These are phyloP conservation scores for Knoxia roxburghii DNA, from an alignment of 257 asterid genomes.

Conservation along the genomic window DNA sequence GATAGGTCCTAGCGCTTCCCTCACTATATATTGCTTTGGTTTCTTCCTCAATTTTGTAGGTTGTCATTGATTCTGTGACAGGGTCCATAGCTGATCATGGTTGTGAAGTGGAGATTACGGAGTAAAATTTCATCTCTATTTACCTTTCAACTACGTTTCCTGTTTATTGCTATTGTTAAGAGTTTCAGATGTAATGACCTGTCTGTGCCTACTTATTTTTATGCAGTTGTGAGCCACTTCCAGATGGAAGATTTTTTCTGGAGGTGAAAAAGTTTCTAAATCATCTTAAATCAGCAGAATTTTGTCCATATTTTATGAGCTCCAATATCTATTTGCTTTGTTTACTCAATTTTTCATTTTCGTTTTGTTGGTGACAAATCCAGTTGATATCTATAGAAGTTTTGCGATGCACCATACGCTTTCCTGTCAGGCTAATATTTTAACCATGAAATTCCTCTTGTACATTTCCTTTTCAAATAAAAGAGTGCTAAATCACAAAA, in stretches of 20 bases:
- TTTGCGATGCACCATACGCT: background rate
- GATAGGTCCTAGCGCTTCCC: constrained; percentile 11
- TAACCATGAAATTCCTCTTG: background rate
- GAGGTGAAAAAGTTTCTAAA: constrained; percentile 50
- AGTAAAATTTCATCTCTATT: constrained; percentile 41
- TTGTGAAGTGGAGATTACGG: constrained; percentile 96
- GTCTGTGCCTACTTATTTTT: constrained; percentile 21
- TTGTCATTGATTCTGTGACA: constrained; percentile 55
- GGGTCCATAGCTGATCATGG: constrained; percentile 83
- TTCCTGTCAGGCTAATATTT: background rate
- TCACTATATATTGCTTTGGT: constrained; percentile 19
- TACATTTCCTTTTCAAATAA: background rate
- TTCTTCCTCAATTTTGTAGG: constrained; percentile 46
- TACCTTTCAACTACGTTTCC: background rate
- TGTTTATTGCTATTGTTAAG: constrained; percentile 10
- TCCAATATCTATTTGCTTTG: background rate
- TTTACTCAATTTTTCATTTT: background rate
- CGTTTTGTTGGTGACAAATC: background rate
- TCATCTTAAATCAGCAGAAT: background rate
- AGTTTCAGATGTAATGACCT: constrained; percentile 21
- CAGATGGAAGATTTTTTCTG: constrained; percentile 95
- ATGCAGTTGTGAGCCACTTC: constrained; percentile 97
- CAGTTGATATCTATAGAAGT: background rate
- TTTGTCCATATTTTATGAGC: constrained; percentile 4
- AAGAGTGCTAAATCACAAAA: background rate